Conservation (phyloP, 768 basidiomycete genomes). For the Termitomyces sp. region DNA sequence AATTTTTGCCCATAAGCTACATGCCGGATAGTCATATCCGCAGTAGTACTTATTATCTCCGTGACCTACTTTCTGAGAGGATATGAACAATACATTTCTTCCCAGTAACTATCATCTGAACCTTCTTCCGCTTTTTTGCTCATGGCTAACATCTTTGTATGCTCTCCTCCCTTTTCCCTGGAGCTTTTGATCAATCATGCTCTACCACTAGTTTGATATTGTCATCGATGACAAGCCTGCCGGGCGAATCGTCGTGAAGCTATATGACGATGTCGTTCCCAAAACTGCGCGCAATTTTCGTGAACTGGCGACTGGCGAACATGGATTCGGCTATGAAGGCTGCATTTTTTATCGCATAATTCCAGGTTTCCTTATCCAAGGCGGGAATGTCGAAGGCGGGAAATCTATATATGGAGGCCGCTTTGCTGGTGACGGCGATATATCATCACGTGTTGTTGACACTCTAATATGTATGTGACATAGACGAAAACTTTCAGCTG, state of each 20-base stretch:
- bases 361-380: slow-evolving; percentile 77
- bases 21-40: slow-evolving; percentile 7
- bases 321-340: slow-evolving; percentile 67
- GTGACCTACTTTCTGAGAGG: slow-evolving; percentile 1
- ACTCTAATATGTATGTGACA: background rate
- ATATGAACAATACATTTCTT: background rate
- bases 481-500: slow-evolving; percentile 77
- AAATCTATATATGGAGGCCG: slow-evolving; percentile 80
- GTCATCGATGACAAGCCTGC: slow-evolving; percentile 50
- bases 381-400: slow-evolving; percentile 81
- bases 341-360: slow-evolving; percentile 70
- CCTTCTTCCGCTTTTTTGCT: background rate
- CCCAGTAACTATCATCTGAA: background rate
- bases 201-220: slow-evolving; percentile 49
- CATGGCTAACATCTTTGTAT: slow-evolving; percentile 17
- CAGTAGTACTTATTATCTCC: slow-evolving; percentile 6
- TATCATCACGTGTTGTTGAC: slow-evolving; percentile 13
- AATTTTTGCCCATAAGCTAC: background rate
- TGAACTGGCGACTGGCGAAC: slow-evolving; percentile 60
- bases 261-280: slow-evolving; percentile 80
- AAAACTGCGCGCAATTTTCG: slow-evolving; percentile 78
- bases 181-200: background rate
- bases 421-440: slow-evolving; percentile 51
- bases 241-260: slow-evolving; percentile 75
- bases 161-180: background rate